Evolutionary conservation across 2,329 filamentous ascomycete genomes (phyloP), one percentile per base, ranked within the genome.

Genomic region (Scorias spongiosa): DNA sequence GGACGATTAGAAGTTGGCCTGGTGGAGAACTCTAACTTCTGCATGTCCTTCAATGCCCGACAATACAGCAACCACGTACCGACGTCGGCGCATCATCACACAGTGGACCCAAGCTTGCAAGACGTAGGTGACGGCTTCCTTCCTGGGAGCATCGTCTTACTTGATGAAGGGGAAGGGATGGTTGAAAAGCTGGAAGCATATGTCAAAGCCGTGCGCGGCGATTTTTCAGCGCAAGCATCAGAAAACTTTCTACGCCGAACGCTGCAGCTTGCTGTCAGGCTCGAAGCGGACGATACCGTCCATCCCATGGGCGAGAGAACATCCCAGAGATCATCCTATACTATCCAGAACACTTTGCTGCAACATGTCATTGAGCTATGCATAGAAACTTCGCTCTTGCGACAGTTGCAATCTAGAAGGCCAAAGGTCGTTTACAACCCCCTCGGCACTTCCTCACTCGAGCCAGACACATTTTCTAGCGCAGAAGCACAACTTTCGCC

Each of bases 1-100:
- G 71, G 73, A 6, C 64, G 70, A 42, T 69, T 78, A 44, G 72
- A 76, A 52, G 70, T 67, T 26, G 69, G 66, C 1, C 67, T 75
- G 48, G 66, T 69, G 41, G 62, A 66, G n/a, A 64, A 67, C 15
- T 60, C 63, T 12, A 62, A 53, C 26, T 29, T 48, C 4, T 46
- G 39, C 20, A 48, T 55, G 42, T 49, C 47, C 26, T 55, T 58
- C 20, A 39, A 46, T 29, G 49, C 68, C 42, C 44, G 42, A 26
- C 46, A 20, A 10, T 50, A 44, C 39, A 28, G 10, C 14, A 20
- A 18, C 10, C 20, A 26, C 7, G 20, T 7, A 26, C 20, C 7
- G 20, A 26, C 20, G 7, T 26, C 20, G 20, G 15, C 37, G 6
- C 15, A 7, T 15, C 39, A n/a, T 10, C 5, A n/a, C 14, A 37